phyloP scores from a whole-genome alignment of 352 stramenopile genomes.

The Phytophthora kernoviae region DNA sequence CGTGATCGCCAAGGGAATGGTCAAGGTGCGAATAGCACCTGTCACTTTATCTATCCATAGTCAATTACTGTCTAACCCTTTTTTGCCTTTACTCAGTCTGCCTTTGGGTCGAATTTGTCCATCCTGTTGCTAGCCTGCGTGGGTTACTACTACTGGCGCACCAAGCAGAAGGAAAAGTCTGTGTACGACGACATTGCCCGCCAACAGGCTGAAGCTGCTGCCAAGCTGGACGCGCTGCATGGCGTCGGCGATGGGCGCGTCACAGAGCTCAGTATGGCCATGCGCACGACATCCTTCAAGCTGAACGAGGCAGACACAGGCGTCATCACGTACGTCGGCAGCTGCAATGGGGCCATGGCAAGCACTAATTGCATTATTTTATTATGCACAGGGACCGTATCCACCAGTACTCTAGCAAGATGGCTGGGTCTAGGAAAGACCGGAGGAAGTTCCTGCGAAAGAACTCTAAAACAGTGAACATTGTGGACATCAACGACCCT shows the following conservation, averaged over 20 bases:
- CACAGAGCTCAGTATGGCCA: slow-evolving; percentile 45
- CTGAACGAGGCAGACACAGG: slow-evolving; percentile 56
- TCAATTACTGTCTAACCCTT: not conserved
- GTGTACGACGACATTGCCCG: slow-evolving; percentile 77
- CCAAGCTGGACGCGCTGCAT: slow-evolving; percentile 73
- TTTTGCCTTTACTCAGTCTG: slow-evolving; percentile 40
- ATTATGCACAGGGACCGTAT: slow-evolving; percentile 59
- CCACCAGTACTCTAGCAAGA: slow-evolving; percentile 76
- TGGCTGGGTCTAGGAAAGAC: slow-evolving; percentile 64
- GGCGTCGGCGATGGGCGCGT: slow-evolving; percentile 56
- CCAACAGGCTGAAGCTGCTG: slow-evolving; percentile 55
- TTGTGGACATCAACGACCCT: slow-evolving; percentile 41
- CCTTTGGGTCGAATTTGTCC: slow-evolving; percentile 66
- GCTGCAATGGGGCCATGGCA: not conserved
- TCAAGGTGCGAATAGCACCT: slow-evolving; percentile 47
- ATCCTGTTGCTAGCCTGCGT: slow-evolving; percentile 67
- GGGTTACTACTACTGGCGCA: slow-evolving; percentile 68
- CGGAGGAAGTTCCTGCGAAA: slow-evolving; percentile 72
- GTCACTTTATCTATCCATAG: not conserved
- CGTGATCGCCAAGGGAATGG: slow-evolving; percentile 60
- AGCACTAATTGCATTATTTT: not conserved
- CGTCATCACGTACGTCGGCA: slow-evolving; percentile 71
- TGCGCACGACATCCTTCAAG: slow-evolving; percentile 76
- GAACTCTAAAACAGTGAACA: slow-evolving; percentile 32
- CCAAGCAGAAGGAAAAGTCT: slow-evolving; percentile 54